Percentiles rank a stretch among this genome's conserved stretches.
Evolutionary conservation across 768 basidiomycete species (phyloP).

Genomic region (Lanmaoa rubissima): DNA sequence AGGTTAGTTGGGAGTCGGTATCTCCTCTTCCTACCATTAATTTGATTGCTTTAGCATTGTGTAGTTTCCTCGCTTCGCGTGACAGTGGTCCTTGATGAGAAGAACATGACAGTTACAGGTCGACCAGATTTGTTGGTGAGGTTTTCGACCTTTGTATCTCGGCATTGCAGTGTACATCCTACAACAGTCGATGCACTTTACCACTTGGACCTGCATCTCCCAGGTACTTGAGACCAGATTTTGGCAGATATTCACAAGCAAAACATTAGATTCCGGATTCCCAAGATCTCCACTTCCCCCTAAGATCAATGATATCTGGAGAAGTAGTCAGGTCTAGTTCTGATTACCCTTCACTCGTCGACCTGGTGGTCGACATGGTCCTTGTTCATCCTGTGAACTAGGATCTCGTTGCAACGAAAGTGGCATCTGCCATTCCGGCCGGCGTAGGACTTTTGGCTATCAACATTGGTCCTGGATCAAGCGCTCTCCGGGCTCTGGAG

Average conservation of each 20-base stretch:
- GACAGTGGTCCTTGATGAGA: constrained; percentile 49
- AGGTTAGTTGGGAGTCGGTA: constrained; percentile 10
- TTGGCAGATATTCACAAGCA: constrained; percentile 43
- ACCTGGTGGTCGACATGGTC: constrained; percentile 40
- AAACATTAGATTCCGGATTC: constrained; percentile 51
- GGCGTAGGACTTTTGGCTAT: constrained; percentile 35
- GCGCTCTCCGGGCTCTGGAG: constrained; percentile 40
- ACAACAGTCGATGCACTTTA: constrained; percentile 53
- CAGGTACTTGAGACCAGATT: constrained; percentile 38
- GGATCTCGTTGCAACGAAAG: constrained; percentile 40
- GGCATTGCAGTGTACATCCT: constrained; percentile 37
- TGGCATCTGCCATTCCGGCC: constrained; percentile 17
- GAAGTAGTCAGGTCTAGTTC: constrained; percentile 29
- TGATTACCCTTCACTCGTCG: constrained; percentile 33
- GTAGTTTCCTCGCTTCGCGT: constrained; percentile 37
- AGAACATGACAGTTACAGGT: constrained; percentile 56
- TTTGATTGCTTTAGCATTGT: constrained; percentile 10
- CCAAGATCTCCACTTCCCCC: constrained; percentile 43
- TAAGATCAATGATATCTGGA: constrained; percentile 48
- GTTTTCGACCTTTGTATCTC: constrained; percentile 41
- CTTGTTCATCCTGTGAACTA: constrained; percentile 53
- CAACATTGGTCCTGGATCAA: constrained; percentile 49
- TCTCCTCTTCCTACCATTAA: neutral
- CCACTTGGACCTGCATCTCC: constrained; percentile 37
- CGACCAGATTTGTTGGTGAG: constrained; percentile 46